Evolutionary conservation across 2,329 filamentous ascomycete genomes (phyloP).

Genomic region (Cytospora schulzeri): DNA sequence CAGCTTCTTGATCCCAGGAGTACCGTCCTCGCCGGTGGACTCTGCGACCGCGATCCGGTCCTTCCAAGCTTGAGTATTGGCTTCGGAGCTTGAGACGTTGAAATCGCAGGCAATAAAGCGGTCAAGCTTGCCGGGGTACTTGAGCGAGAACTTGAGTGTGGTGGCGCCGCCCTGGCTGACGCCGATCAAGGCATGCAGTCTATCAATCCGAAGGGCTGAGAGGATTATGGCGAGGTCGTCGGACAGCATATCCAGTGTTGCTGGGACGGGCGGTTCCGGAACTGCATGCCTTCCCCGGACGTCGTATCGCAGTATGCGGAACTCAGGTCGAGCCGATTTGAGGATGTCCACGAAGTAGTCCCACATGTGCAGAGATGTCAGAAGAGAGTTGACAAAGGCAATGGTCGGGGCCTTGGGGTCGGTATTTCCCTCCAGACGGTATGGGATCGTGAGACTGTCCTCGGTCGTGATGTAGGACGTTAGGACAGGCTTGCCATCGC

Average conservation of each 20-base stretch:
- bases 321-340: constrained; percentile 58
- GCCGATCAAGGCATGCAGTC: constrained; percentile 69
- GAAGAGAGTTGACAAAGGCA: constrained; percentile 77
- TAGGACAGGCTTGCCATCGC: constrained; percentile 53
- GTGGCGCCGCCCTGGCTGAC: constrained; percentile 84
- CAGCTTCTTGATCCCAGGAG: constrained; percentile 63
- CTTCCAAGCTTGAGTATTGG: constrained; percentile 78
- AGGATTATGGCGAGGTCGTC: constrained; percentile 69
- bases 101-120: constrained; percentile 78
- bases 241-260: constrained; percentile 66
- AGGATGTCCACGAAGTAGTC: constrained; percentile 70
- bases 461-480: constrained; percentile 67
- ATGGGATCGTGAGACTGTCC: constrained; percentile 71
- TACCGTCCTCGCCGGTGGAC: constrained; percentile 47
- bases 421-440: constrained; percentile 72
- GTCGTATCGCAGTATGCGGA: constrained; percentile 77
- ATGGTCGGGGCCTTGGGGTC: constrained; percentile 70
- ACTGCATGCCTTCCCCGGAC: constrained; percentile 66
- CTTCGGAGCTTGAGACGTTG: constrained; percentile 69
- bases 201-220: constrained; percentile 67
- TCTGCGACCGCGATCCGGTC: constrained; percentile 73
- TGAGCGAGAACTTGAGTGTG: constrained; percentile 70
- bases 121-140: constrained; percentile 59
- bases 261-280: constrained; percentile 50
- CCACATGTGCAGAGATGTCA: constrained; percentile 81